Conservation (phyloP, 176 grass and related monocot genomes). For the Ensete glaucum region DNA sequence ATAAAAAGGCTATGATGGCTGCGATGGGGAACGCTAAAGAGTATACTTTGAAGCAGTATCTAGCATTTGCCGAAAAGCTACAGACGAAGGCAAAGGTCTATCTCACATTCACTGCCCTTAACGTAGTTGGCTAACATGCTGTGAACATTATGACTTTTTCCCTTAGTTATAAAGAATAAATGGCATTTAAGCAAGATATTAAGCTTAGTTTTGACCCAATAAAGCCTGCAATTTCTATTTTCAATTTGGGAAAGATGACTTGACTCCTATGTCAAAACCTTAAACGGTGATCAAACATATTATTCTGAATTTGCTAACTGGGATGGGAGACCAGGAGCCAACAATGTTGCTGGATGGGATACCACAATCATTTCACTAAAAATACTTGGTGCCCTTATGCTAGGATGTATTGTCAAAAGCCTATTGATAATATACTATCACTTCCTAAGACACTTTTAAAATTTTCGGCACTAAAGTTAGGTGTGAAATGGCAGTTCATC, state of each 20-base stretch:
- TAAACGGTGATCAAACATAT: background rate
- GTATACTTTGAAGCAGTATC: constrained; percentile 86
- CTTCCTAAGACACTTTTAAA: background rate
- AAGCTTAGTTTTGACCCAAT: background rate
- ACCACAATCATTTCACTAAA: background rate
- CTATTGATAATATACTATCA: too few species aligned
- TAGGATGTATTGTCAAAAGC: background rate
- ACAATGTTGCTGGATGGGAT: background rate
- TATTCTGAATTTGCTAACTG: background rate
- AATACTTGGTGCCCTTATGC: background rate
- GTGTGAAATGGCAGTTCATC: background rate
- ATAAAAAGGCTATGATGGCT: constrained; percentile 50
- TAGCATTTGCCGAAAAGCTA: constrained; percentile 69
- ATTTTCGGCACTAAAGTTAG: background rate
- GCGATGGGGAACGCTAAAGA: constrained; percentile 72
- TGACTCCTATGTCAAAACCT: background rate
- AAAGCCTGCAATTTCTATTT: background rate
- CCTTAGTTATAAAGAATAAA: background rate
- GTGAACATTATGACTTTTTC: background rate
- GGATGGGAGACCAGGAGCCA: background rate
- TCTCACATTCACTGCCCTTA: constrained; percentile 4
- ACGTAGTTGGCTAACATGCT: constrained; percentile 16
- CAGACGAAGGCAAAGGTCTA: constrained; percentile 63
- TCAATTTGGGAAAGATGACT: background rate
- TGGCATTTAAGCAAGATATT: background rate